phyloP scores from a whole-genome alignment of 1,284 basidiomycete species.

The Coriolopsis trogii region DNA sequence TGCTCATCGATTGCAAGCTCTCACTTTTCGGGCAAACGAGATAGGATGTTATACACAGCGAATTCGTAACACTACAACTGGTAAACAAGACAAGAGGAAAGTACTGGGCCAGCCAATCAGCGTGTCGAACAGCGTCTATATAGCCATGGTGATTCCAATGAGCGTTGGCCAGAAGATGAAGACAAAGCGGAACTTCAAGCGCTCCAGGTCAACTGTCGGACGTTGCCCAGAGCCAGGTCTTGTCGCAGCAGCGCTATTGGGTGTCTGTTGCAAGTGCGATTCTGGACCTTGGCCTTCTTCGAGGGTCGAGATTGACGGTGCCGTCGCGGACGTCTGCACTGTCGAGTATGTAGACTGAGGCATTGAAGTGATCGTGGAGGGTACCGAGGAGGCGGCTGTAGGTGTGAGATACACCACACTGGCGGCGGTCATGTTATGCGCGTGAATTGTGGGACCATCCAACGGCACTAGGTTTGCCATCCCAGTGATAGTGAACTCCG shows the following conservation, averaged over 20 bases:
- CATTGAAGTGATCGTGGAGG: conserved; percentile 24
- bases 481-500: conserved; percentile 45
- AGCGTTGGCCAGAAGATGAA: conserved; percentile 62
- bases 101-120: conserved; percentile 4
- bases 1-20: neutral
- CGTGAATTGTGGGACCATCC: conserved; percentile 24
- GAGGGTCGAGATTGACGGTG: conserved; percentile 8
- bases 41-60: neutral
- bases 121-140: conserved; percentile 26
- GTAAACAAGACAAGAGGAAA: neutral
- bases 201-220: conserved; percentile 41
- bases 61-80: neutral
- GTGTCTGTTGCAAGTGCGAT: conserved; percentile 15
- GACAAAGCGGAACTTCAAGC: conserved; percentile 51
- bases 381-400: conserved; percentile 29
- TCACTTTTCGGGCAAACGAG: neutral
- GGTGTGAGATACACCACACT: conserved; percentile 22
- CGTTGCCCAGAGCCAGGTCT: conserved; percentile 19
- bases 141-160: conserved; percentile 54
- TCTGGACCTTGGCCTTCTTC: conserved; percentile 10
- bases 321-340: conserved; percentile 21
- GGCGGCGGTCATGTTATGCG: conserved; percentile 6
- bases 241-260: conserved; percentile 26
- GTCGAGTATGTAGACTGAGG: conserved; percentile 22
- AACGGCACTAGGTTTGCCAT: conserved; percentile 37